Evolutionary conservation across 495 filamentous ascomycete genomes (phyloP).

Genomic region (Daldinia childiae): DNA sequence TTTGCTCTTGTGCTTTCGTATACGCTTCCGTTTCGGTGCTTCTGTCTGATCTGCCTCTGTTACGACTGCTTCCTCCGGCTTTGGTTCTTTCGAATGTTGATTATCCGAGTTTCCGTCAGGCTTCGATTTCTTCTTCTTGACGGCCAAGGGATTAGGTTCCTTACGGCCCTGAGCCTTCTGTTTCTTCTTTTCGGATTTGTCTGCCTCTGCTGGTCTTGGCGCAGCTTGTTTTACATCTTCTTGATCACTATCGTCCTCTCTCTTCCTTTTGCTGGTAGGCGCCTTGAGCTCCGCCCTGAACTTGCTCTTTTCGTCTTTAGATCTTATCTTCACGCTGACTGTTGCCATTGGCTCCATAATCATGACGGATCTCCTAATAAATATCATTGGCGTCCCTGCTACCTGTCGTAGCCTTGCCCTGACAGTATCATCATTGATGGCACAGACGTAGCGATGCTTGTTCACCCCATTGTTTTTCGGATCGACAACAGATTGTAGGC

Average conservation of each 20-base stretch:
- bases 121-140: constrained; percentile 78
- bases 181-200: constrained; percentile 62
- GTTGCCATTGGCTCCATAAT: constrained; percentile 85
- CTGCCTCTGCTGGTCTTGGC: constrained; percentile 11
- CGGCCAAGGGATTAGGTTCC: constrained; percentile 86
- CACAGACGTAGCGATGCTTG: constrained; percentile 90
- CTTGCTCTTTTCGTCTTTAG: constrained; percentile 76
- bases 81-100: constrained; percentile 23
- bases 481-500: constrained; percentile 80
- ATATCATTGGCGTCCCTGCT: constrained; percentile 79
- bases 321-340: constrained; percentile 66
- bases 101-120: constrained; percentile 22
- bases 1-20: constrained; percentile 54
- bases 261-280: constrained; percentile 61
- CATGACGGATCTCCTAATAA: constrained; percentile 81
- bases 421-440: constrained; percentile 72
- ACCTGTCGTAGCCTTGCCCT: constrained; percentile 63
- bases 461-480: constrained; percentile 76
- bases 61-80: constrained; percentile 18
- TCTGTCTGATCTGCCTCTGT: constrained; percentile 18
- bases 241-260: constrained; percentile 53
- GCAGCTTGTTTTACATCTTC: constrained; percentile 41
- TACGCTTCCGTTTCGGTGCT: constrained; percentile 55
- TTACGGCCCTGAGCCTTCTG: constrained; percentile 72
- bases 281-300: constrained; percentile 75